Percentiles rank a stretch among this genome's conserved stretches.
Evolutionary conservation across 805 yeast genomes (phyloP).

Genomic region (Tetrapisispora fleetii): DNA sequence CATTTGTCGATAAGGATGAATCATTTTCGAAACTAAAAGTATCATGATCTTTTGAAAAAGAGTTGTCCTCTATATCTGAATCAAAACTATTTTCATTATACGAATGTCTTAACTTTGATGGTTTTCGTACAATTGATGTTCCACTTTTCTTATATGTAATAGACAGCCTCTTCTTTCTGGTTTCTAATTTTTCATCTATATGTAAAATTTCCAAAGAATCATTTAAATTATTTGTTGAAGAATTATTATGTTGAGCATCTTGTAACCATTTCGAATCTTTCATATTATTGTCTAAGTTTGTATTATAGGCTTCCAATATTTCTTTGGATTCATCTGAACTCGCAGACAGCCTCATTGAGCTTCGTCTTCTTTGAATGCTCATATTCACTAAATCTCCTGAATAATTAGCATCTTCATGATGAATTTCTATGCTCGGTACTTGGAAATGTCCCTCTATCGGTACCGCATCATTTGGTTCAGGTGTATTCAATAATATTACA

Average conservation of each 20-base stretch:
- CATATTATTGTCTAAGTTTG: conserved; percentile 11
- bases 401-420: conserved; percentile 10
- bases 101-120: conserved; percentile 27
- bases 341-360: neutral
- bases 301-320: neutral
- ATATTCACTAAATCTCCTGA: neutral
- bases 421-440: neutral
- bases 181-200: neutral
- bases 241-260: conserved; percentile 87
- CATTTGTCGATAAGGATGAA: neutral
- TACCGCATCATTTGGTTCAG: neutral
- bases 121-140: conserved; percentile 25
- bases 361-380: neutral
- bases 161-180: conserved; percentile 21
- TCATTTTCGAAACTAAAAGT: conserved; percentile 2
- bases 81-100: conserved; percentile 26
- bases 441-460: neutral
- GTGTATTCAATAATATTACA: neutral
- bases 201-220: neutral
- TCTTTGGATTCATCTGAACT: neutral
- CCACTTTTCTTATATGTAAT: conserved; percentile 15
- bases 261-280: conserved; percentile 84
- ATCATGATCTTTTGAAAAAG: conserved; percentile 2
- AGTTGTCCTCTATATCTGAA: conserved; percentile 26
- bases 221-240: conserved; percentile 71